phyloP scores from a whole-genome alignment of 2,329 filamentous ascomycete species.

The Talaromyces sp. region DNA sequence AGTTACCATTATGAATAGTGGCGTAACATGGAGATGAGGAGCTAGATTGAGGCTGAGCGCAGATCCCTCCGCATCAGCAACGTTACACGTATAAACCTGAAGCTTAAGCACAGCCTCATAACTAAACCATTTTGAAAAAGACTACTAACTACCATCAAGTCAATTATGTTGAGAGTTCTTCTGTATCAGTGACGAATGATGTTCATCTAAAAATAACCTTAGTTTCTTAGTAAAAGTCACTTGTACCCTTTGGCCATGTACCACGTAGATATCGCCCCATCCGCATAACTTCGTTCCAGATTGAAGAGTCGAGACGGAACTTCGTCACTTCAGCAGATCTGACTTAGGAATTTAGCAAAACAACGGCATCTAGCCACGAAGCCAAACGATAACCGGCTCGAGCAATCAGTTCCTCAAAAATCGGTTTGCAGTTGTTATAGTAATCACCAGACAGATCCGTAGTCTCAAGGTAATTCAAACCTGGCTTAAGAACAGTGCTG shows the following conservation, averaged over 20 bases:
- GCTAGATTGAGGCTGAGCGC: background rate
- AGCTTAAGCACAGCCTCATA: background rate
- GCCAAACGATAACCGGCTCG: constrained; percentile 65
- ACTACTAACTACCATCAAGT: too few relatives aligned
- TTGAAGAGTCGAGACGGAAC: too few relatives aligned
- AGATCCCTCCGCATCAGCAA: too few relatives aligned
- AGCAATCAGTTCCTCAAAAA: constrained; percentile 62
- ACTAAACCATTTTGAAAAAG: too few relatives aligned
- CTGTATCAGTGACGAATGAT: too few relatives aligned
- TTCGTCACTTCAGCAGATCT: too few relatives aligned
- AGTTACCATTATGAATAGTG: background rate
- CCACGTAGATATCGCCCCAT: too few relatives aligned
- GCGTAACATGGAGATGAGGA: background rate
- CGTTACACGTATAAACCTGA: background rate
- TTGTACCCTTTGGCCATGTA: too few relatives aligned
- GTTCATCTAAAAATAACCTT: too few relatives aligned
- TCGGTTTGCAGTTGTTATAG: constrained; percentile 58
- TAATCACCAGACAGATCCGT: constrained; percentile 61
- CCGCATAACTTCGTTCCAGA: too few relatives aligned
- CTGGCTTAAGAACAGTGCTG: constrained; percentile 59
- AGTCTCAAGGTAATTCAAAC: constrained; percentile 52
- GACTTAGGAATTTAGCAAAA: background rate
- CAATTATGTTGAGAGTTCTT: too few relatives aligned
- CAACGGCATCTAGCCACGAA: constrained; percentile 3
- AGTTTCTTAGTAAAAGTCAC: too few relatives aligned